Conservation (phyloP, 2,329 filamentous ascomycete species). For the Septoria linicola region DNA sequence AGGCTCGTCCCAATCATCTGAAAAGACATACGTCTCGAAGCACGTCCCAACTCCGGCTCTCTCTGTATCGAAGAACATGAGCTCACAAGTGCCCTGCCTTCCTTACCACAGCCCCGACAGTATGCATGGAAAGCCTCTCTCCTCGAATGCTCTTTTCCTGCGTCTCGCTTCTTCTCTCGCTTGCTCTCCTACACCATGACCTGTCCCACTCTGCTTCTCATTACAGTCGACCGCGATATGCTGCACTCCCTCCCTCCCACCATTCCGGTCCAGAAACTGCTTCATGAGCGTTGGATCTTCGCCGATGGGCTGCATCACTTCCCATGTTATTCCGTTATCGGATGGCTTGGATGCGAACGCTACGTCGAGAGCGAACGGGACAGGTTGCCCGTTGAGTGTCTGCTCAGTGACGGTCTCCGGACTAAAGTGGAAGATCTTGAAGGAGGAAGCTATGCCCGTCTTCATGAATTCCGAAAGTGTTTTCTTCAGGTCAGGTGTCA, state of each 20-base stretch:
- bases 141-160: too few relatives aligned
- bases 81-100: slow-evolving; percentile 16
- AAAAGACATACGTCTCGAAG: slow-evolving; percentile 19
- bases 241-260: slow-evolving; percentile 16
- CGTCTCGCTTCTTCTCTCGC: slow-evolving; percentile 7
- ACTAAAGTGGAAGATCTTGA: slow-evolving; percentile 18
- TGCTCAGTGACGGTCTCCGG: slow-evolving; percentile 9
- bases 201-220: neutral
- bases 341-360: slow-evolving; percentile 17
- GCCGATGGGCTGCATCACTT: slow-evolving; percentile 16
- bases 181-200: slow-evolving; percentile 6
- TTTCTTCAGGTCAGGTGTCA: slow-evolving; percentile 5
- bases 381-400: slow-evolving; percentile 4
- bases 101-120: slow-evolving; percentile 16
- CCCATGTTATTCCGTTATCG: slow-evolving; percentile 8
- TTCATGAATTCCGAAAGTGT: slow-evolving; percentile 6
- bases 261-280: slow-evolving; percentile 12
- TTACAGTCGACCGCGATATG: slow-evolving; percentile 18
- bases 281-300: slow-evolving; percentile 14
- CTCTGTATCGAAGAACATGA: slow-evolving; percentile 17
- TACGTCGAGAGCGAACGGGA: slow-evolving; percentile 9
- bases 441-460: slow-evolving; percentile 15
- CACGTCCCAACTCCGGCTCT: slow-evolving; percentile 12
- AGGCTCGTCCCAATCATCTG: slow-evolving; percentile 21
- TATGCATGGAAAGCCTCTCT: slow-evolving; percentile 10